Evolutionary conservation across 1,284 basidiomycete genomes (phyloP).

Genomic region (Naganishia sp.): DNA sequence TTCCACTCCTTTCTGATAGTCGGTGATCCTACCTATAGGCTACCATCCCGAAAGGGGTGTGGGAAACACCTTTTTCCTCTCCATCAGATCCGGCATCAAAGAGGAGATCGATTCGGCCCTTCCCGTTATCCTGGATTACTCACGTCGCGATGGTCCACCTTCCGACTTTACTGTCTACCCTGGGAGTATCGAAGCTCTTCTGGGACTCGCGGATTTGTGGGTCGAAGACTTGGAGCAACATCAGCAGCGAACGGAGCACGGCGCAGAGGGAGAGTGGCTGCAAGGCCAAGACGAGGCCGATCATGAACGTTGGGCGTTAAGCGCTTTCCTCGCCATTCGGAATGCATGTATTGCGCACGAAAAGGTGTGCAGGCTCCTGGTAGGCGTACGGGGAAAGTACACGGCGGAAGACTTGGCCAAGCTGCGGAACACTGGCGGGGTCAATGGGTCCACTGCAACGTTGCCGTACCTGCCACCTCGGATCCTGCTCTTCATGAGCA

Average conservation of each 20-base stretch:
- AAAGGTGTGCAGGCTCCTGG: slow-evolving; percentile 9
- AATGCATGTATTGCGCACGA: slow-evolving; percentile 23
- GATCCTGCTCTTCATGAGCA: slow-evolving; percentile 25
- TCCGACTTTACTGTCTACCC: slow-evolving; percentile 69
- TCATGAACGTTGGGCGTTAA: slow-evolving; percentile 19
- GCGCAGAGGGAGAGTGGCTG: slow-evolving; percentile 17
- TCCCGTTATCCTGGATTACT: slow-evolving; percentile 72
- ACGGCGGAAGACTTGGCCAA: slow-evolving; percentile 14
- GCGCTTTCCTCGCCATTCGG: slow-evolving; percentile 13
- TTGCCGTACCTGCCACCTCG: slow-evolving; percentile 28
- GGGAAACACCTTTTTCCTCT: slow-evolving; percentile 76
- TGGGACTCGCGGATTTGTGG: slow-evolving; percentile 60
- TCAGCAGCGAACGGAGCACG: neutral
- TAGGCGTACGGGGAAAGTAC: slow-evolving; percentile 22
- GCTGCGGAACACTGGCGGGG: slow-evolving; percentile 15
- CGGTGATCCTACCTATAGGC: slow-evolving; percentile 56
- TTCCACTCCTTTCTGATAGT: too few relatives aligned
- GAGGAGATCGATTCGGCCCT: slow-evolving; percentile 77
- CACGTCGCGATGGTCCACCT: slow-evolving; percentile 63
- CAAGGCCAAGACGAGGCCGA: slow-evolving; percentile 25
- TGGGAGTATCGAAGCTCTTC: slow-evolving; percentile 72
- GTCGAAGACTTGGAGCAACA: slow-evolving; percentile 56
- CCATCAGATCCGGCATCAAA: slow-evolving; percentile 72
- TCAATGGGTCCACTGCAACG: slow-evolving; percentile 18
- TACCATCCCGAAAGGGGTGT: slow-evolving; percentile 74